Percentiles rank a stretch among this genome's conserved stretches.
Evolutionary conservation across 441 rosid genomes (phyloP).

Genomic region (Adansonia madagascariensis): DNA sequence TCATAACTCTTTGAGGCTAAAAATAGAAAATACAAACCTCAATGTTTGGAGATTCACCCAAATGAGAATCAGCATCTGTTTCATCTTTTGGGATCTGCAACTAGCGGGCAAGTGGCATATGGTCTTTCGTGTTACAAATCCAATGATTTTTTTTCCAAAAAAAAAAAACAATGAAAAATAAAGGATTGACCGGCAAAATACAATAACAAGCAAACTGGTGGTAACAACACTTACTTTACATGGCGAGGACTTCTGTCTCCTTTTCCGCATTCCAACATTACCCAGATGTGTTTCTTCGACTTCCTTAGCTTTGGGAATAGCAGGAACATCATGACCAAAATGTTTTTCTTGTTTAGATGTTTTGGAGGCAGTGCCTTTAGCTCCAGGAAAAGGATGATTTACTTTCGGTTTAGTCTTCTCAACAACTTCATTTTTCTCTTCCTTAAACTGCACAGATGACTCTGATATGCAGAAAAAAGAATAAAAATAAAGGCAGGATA

Average conservation of each 20-base stretch:
- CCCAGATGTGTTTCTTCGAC: constrained; percentile 42
- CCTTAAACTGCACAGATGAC: constrained; percentile 68
- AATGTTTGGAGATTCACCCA: constrained; percentile 49
- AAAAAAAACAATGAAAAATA: neutral
- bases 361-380: constrained; percentile 44
- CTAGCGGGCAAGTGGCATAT: constrained; percentile 34
- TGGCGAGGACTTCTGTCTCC: constrained; percentile 64
- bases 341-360: constrained; percentile 48
- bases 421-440: constrained; percentile 52
- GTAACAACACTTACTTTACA: constrained; percentile 51
- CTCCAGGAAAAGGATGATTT: constrained; percentile 49
- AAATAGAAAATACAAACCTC: constrained; percentile 54
- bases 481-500: neutral
- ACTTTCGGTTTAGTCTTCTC: constrained; percentile 55
- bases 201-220: constrained; percentile 18
- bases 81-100: constrained; percentile 64
- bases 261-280: constrained; percentile 50
- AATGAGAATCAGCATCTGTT: constrained; percentile 45
- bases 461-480: constrained; percentile 39
- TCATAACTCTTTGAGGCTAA: constrained; percentile 14
- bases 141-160: neutral
- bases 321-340: constrained; percentile 33
- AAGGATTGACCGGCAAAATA: neutral
- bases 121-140: constrained; percentile 34
- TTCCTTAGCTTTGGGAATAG: constrained; percentile 53